Percentiles rank a stretch among this genome's conserved stretches.
Evolutionary conservation across 1,284 basidiomycete species (phyloP).

Genomic region (Trichosporon asahii): DNA sequence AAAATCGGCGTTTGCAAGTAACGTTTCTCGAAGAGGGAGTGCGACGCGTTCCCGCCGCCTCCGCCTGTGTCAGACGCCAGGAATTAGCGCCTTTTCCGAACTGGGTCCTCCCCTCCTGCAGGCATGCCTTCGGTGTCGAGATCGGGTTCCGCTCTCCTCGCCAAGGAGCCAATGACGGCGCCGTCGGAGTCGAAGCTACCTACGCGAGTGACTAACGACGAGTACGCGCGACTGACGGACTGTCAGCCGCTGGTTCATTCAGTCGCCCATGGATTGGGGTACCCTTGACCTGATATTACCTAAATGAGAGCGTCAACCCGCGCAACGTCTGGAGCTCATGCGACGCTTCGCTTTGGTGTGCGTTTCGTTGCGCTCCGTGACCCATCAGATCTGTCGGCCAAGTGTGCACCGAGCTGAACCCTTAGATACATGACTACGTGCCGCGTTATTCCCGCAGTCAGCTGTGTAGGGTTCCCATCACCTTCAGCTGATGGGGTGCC

Average conservation of each 20-base stretch:
- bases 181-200: not conserved
- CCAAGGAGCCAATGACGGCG: not conserved
- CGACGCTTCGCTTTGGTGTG: not conserved
- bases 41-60: slow-evolving; percentile 2
- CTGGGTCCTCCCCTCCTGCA: not conserved
- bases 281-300: not conserved
- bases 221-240: not conserved
- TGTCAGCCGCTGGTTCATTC: not conserved
- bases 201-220: not conserved
- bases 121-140: not conserved
- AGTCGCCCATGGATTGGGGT: not conserved
- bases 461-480: not conserved
- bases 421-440: not conserved
- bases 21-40: not conserved
- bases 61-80: not conserved
- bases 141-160: not conserved
- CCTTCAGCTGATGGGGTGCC: not conserved
- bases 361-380: not conserved
- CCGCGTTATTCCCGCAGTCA: slow-evolving; percentile 7
- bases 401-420: not conserved
- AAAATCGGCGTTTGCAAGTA: not conserved
- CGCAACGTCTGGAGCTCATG: not conserved
- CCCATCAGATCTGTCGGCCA: not conserved
- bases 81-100: not conserved
- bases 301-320: not conserved